Conservation (phyloP, 2,329 filamentous ascomycete species). For the Colletotrichum zoysiae region DNA sequence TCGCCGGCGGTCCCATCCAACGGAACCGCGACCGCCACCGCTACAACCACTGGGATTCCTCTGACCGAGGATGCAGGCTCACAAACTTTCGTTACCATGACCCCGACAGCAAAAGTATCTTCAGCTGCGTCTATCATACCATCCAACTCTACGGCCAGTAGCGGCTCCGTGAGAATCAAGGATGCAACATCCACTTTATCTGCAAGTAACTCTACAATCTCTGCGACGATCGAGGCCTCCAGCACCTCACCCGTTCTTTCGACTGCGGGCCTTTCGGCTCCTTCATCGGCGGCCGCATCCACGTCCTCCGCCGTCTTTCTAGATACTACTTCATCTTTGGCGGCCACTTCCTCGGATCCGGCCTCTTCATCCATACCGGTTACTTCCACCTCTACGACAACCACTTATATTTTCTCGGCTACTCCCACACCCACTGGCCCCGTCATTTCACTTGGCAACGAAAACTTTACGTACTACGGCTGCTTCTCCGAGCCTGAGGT, state of each 20-base stretch:
- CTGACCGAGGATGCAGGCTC: not conserved
- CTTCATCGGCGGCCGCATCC: not conserved
- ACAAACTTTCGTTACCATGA: not conserved
- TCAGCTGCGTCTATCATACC: not conserved
- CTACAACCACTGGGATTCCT: not conserved
- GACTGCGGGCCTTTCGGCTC: not conserved
- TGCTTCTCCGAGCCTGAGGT: conserved; percentile 52
- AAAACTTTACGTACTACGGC: conserved; percentile 54
- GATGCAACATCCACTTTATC: not conserved
- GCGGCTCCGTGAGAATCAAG: conserved; percentile 4
- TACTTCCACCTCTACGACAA: not conserved
- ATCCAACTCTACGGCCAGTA: conserved; percentile 18
- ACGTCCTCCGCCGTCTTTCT: not conserved
- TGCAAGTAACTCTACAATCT: conserved; percentile 3
- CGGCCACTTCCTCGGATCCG: not conserved
- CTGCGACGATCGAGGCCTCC: not conserved
- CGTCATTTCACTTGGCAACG: conserved; percentile 50
- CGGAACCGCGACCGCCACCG: conserved; percentile 1
- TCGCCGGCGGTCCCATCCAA: not conserved
- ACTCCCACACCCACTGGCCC: conserved; percentile 46
- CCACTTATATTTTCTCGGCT: conserved; percentile 23
- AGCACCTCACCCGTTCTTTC: conserved; percentile 3
- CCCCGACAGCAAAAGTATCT: not conserved
- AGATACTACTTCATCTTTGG: not conserved
- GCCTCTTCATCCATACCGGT: not conserved